Base-by-base conservation (phyloP, 371 early-diverging fungal genomes). In the Apophysomyces sp. region DNA sequence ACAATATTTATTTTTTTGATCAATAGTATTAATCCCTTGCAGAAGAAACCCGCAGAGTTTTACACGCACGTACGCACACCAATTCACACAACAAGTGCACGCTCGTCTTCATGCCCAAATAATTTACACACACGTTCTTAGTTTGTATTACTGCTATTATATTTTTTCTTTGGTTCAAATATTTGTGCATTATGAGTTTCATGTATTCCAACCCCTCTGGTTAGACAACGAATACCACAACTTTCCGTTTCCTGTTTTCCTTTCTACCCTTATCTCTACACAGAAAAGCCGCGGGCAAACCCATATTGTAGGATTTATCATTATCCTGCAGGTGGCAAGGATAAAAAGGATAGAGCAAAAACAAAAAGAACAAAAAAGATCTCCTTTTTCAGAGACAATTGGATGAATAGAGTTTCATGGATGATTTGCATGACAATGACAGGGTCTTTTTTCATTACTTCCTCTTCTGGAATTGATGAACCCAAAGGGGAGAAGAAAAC, bases 251-350 rank as follows among this genome's bases (percentile, higher is more conserved):
- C 0, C 21, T 44, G 21, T 44, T 21, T 21, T n/a, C 11, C 16
- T 44, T 11, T 34, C 12, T 37, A 5, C 37, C 37, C 37, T 37
- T 37, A 13, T 37, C 11, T 11, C 34, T 37, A n/a, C 2, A 13
- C 15, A n/a, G 37, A 37, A n/a, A 13, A 37, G 37, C 11, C 34
- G 34, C 13, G 13, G 21, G 6, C 4, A 44, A 21, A 44, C 21
- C 49, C 49, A 21, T 44, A 11, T 44, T 21, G 6, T 44, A 18
- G 49, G 49, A 44, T 21, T 44, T 34, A 9, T 44, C 9, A 21
- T 44, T 44, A 44, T 21, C 24, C 49, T 44, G 49, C 49, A 44
- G 49, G 49, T 44, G 49, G 49, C 49, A 44, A 44, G 49, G 49
- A 44, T 9, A 9, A 21, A 6, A 4, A 44, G 21, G 49, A 6